Conservation (phyloP, 805 yeast genomes). For the Peterozyma xylosa region DNA sequence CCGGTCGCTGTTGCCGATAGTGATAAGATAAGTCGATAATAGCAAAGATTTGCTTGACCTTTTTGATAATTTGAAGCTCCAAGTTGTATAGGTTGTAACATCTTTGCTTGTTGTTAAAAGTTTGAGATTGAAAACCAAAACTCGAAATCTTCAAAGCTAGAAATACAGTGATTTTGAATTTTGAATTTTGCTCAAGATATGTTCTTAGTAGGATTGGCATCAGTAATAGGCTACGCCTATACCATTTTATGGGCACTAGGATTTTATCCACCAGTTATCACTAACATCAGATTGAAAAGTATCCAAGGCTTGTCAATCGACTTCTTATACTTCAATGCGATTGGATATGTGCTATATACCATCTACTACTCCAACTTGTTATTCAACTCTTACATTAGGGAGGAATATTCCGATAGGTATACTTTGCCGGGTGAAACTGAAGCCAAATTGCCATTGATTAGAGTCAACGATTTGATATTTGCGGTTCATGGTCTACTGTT, state of each 20-base stretch:
- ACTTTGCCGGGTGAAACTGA: conserved; percentile 11
- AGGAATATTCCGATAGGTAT: conserved; percentile 19
- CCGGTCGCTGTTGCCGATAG: no score
- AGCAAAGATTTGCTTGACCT: no score
- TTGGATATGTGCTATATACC: conserved; percentile 24
- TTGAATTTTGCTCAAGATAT: not conserved
- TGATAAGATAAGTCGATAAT: no score
- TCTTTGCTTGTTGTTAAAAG: no score
- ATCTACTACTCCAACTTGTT: conserved; percentile 18
- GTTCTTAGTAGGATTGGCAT: conserved; percentile 9
- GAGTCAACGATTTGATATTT: conserved; percentile 23
- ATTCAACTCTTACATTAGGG: conserved; percentile 15
- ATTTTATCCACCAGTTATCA: conserved; percentile 23
- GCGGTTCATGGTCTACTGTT: conserved; percentile 21
- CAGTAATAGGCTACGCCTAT: conserved; percentile 21
- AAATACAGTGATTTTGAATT: not conserved
- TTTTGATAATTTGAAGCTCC: no score
- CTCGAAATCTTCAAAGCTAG: no score
- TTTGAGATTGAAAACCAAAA: no score
- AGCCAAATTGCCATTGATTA: conserved; percentile 19
- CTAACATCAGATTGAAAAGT: conserved; percentile 21
- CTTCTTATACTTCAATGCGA: conserved; percentile 23
- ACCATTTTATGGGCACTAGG: conserved; percentile 23
- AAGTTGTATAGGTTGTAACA: no score
- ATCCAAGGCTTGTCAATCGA: conserved; percentile 28